Evolutionary conservation across 345 rosid genomes (phyloP), one percentile per base, ranked within the genome.

Genomic region (Melaleuca quinquenervia): DNA sequence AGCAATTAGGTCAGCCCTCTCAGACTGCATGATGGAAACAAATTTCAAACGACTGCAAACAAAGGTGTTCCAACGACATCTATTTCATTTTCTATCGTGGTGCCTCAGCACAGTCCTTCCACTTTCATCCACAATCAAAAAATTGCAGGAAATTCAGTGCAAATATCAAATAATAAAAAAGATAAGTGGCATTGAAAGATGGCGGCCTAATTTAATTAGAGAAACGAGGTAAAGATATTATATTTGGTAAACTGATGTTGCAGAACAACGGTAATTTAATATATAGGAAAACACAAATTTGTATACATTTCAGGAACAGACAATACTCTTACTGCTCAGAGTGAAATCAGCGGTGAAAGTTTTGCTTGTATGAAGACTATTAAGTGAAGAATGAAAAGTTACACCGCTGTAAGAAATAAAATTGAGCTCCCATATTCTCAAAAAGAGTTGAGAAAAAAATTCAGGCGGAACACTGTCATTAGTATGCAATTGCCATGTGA

Each of bases 1-100:
- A 49, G 88, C 82, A 7, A 82, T 75, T 84, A 97, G 32, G 85
- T 92, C 94, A 55, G 91, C 85, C 85, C 91, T 92, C 52, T 89
- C 95, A 2, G 87, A 80, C 95, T 93, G 89, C 58, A 86, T 3
- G 45, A 45, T 14, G 18, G 29, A 85, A 27, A 52, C 26, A 29
- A 74, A 70, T 18, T 32, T 70, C 80, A 70, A 70, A 52, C 21
- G 45, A 29, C 84, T 52, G 58, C 55, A 52, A 83, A 49, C 55
- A 52, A 32, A 52, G 32, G 45, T 21, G n/a, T 29, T n/a, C 62
- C 12, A n/a, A 29, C 58, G 20, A 53, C 86, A 62, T 62, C 53
- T 36, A 60, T 64, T 13, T 55, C 84, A 83, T 52, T 36, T 44
- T 52, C 27, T 44, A 83, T 50, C 50, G 44, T 52, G 44, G 60